Evolutionary conservation across 805 yeast species (phyloP).

Genomic region (Blastobotrys parvus): DNA sequence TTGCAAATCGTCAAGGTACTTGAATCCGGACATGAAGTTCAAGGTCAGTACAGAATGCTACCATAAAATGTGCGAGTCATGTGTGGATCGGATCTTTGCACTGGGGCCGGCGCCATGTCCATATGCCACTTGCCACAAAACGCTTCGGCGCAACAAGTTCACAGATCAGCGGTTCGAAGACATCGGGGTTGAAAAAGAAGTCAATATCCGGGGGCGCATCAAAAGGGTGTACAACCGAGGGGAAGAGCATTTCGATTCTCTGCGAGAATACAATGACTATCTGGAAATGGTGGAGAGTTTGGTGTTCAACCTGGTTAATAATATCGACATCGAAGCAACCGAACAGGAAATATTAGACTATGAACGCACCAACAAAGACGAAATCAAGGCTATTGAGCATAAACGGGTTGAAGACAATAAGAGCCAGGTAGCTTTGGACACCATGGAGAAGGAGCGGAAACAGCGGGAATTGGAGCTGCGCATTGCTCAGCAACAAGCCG

Average conservation of each 20-base stretch:
- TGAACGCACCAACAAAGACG: constrained; percentile 64
- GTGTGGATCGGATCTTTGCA: constrained; percentile 91
- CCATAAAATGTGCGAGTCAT: constrained; percentile 91
- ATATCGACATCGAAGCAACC: constrained; percentile 61
- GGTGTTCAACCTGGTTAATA: constrained; percentile 65
- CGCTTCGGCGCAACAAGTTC: constrained; percentile 77
- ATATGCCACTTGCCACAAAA: constrained; percentile 81
- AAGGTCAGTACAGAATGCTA: constrained; percentile 95
- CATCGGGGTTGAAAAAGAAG: constrained; percentile 80
- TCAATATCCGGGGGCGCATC: constrained; percentile 79
- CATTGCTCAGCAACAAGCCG: constrained; percentile 57
- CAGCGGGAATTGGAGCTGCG: constrained; percentile 30
- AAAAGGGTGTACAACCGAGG: constrained; percentile 71
- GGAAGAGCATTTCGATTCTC: constrained; percentile 56
- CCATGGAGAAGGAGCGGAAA: constrained; percentile 60
- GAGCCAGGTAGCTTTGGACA: constrained; percentile 53
- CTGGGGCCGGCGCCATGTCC: constrained; percentile 98
- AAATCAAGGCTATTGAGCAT: constrained; percentile 68
- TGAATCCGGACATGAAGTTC: constrained; percentile 88
- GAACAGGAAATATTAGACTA: constrained; percentile 51
- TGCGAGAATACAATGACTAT: constrained; percentile 63
- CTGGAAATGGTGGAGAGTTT: constrained; percentile 77
- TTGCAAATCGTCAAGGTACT: constrained; percentile 89
- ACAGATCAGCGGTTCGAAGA: constrained; percentile 92
- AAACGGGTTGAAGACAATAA: constrained; percentile 64